Base-by-base conservation (phyloP, 495 filamentous ascomycete species). In the Penicillium samsonianum region DNA sequence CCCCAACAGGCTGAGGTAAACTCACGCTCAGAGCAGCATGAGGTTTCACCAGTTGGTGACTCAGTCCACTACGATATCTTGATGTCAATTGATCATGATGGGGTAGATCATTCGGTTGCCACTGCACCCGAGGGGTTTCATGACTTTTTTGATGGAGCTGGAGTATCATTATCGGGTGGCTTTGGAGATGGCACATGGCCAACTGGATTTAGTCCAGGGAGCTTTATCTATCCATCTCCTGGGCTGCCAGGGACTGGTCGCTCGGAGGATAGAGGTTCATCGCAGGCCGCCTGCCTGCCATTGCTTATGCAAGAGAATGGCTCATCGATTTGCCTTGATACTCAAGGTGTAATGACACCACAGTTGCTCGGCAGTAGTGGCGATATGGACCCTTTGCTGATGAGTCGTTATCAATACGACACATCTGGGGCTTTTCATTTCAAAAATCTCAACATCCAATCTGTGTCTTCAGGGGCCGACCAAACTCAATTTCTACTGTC, bases 361-460 rank as follows among this genome's bases (percentile, higher is more conserved):
- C 28, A 40, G 30, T 23, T 52, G 20, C 50, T 52, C 14, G 50
- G 50, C 33, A 42, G 35, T n/a, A 52, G 19, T 30, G 50, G 50
- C 5, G 50, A 52, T 19, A 52, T 52, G 50, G 31, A 41, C 16
- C 50, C 50, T 23, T 42, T 41, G 12, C 35, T 52, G 16, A 26
- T 52, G 2, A 17, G 17, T 26, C 50, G 38, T 12, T 52, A 52
- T 23, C 50, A 30, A 10, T 52, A 40, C 10, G 30, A 52, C 30
- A n/a, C 14, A 19, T 52, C 50, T 11, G 50, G 30, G 16, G 38
- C 33, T 17, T 41, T 42, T 30, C 35, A 12, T 41, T 52, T 52
- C 50, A 52, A 52, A 42, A 52, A 52, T 37, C 50, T 41, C n/a
- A 41, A 25, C 16, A 52, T 52, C 16, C 50, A 52, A 14, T 52